These are phyloP conservation scores for Hydnomerulius pinastri DNA, from an alignment of 768 basidiomycete genomes.

Conservation along the genomic window DNA sequence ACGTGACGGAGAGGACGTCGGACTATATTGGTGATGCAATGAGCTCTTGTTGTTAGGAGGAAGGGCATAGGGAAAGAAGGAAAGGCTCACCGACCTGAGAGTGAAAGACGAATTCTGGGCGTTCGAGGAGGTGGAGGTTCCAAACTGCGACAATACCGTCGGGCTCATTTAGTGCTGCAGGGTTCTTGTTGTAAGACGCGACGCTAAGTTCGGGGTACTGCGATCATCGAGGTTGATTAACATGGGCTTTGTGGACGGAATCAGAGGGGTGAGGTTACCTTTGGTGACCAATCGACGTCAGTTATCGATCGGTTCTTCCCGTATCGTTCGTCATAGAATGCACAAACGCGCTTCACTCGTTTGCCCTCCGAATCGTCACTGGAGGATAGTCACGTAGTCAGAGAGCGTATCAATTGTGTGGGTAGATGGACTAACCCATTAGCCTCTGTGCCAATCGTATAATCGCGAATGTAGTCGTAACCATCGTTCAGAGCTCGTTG, in stretches of 20 bases:
- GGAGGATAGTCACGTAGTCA: slow-evolving; percentile 14
- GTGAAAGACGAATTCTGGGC: slow-evolving; percentile 98
- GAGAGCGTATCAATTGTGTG: not conserved
- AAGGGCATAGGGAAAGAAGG: not conserved
- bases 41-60: no score
- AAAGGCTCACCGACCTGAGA: slow-evolving; percentile 71
- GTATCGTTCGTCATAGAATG: slow-evolving; percentile 89
- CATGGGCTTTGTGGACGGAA: no score
- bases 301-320: slow-evolving; percentile 94
- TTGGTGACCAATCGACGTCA: slow-evolving; percentile 96
- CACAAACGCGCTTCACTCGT: slow-evolving; percentile 90
- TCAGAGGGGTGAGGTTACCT: slow-evolving; percentile 58
- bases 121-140: slow-evolving; percentile 93
- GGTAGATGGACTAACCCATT: slow-evolving; percentile 60
- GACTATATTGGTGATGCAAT: slow-evolving; percentile 56
- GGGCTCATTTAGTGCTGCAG: slow-evolving; percentile 89
- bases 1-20: slow-evolving; percentile 94
- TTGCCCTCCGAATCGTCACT: slow-evolving; percentile 92
- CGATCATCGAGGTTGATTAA: no score
- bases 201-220: slow-evolving; percentile 96
- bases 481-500: slow-evolving; percentile 93
- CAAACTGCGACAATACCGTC: slow-evolving; percentile 97
- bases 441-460: slow-evolving; percentile 85
- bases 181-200: slow-evolving; percentile 98
- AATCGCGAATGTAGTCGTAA: slow-evolving; percentile 97